Base-by-base conservation (phyloP, 495 filamentous ascomycete genomes). In the Bombardia bombarda region DNA sequence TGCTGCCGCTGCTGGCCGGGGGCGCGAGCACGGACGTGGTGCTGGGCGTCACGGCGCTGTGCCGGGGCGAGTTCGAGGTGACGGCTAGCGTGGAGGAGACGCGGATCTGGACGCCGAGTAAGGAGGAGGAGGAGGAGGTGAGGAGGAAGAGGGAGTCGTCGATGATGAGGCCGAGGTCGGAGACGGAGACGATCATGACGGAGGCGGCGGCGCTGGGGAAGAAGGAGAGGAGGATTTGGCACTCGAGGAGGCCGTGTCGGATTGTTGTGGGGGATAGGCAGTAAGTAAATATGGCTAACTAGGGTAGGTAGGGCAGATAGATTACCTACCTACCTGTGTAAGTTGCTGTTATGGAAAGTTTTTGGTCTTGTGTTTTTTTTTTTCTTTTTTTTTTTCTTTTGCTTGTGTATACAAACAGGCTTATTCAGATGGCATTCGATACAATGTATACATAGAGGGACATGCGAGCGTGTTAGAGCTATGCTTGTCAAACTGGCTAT, bases 41-140 rank as follows among this genome's bases (percentile, higher is more conserved):
- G 7, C 67, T 87, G 32, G 83, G 80, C 0, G 70, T 88, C 19
- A 83, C 82, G 26, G 75, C 80, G 12, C 73, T 94, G 24, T 86
- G 84, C 41, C 71, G 79, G 32, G 90, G 90, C 6, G 80, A 84
- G 43, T 95, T 87, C 56, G 88, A 95, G 58, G 72, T 95, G 38
- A 77, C 75, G 19, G 89, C 82, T 2, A 82, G 74, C 12, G 78
- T 95, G 1, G 90, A 96, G 63, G 90, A 95, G 69, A 75, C 85
- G 1, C 70, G 58, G 49, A 31, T 74, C 55, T 51, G 62, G 72
- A 30, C 47, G 54, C 47, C 57, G 49, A 38, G 46, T 34, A 49
- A 46, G 14, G 51, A 52, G 23, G 40, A 45, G 24, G 52, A 54
- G 22, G 51, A 52, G 23, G 40, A 45, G 24, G 52, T 53, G 22